phyloP scores from a whole-genome alignment of 1,139 yeast genomes.

The Hyphopichia wangnamkhiaoensis region DNA sequence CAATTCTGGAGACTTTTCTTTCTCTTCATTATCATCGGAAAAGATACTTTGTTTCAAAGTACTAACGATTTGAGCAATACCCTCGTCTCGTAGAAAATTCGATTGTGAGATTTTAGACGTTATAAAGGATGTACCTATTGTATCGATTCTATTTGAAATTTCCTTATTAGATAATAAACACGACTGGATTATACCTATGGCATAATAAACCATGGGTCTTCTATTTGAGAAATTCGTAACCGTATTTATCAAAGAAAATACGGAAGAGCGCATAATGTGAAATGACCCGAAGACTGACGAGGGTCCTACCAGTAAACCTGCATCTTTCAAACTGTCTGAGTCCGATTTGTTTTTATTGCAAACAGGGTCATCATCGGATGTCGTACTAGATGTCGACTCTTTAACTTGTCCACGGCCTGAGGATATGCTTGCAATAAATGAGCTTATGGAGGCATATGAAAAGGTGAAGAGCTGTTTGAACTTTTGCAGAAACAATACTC shows the following conservation, averaged over 20 bases:
- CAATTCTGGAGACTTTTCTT: constrained; percentile 5
- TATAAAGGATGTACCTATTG: constrained; percentile 15
- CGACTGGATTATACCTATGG: constrained; percentile 13
- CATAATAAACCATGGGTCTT: constrained; percentile 28
- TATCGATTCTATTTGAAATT: constrained; percentile 19
- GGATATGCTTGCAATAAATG: neutral
- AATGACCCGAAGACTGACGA: neutral
- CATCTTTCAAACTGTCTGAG: too few relatives aligned
- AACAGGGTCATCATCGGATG: too few relatives aligned
- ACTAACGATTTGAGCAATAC: constrained; percentile 18
- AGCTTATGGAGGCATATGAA: neutral
- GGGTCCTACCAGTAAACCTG: neutral
- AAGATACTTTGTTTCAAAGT: constrained; percentile 23
- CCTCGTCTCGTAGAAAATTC: constrained; percentile 16
- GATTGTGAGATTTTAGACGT: constrained; percentile 16
- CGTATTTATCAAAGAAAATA: constrained; percentile 29
- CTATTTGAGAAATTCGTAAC: constrained; percentile 27
- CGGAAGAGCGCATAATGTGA: constrained; percentile 16
- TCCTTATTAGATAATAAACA: constrained; percentile 12
- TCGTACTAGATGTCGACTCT: too few relatives aligned
- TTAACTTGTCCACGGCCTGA: too few relatives aligned
- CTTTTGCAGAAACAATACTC: too few relatives aligned
- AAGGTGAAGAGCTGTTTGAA: neutral
- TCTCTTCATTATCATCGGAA: constrained; percentile 10
- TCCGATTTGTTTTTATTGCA: too few relatives aligned